Conservation (phyloP, 495 filamentous ascomycete genomes). For the Tuber melanosporum region DNA sequence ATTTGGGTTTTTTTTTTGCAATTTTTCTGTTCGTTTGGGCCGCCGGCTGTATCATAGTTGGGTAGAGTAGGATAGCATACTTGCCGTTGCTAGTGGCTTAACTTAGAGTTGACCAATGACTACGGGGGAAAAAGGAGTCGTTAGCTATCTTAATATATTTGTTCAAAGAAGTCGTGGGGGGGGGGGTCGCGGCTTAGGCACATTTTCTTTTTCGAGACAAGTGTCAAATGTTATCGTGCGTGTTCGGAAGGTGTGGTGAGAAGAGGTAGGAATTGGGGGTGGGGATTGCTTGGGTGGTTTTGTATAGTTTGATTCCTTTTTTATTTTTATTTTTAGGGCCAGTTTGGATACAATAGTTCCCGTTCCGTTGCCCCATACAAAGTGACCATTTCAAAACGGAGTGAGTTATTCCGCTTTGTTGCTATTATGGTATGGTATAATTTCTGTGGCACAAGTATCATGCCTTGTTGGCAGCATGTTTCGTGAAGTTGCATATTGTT, state of each 20-base stretch:
- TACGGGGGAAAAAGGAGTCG: neutral
- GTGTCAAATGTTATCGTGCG: neutral
- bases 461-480: neutral
- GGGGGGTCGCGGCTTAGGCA: neutral
- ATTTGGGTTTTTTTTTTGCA: neutral
- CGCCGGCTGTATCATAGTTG: conserved; percentile 1
- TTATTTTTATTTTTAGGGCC: no score
- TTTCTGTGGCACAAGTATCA: neutral
- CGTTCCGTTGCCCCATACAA: no score
- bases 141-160: conserved; percentile 1
- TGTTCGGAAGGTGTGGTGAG: neutral
- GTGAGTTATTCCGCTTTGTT: neutral
- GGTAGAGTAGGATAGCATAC: neutral
- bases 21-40: neutral
- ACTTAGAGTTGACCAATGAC: neutral
- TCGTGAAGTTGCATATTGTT: neutral
- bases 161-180: neutral
- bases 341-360: no score
- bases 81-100: neutral
- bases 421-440: neutral
- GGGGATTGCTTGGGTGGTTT: neutral
- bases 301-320: neutral
- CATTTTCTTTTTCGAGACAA: neutral
- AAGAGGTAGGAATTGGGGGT: neutral
- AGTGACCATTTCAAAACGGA: no score